These are phyloP conservation scores for Fusarium liriodendri DNA, from an alignment of 2,329 filamentous ascomycete species.

Conservation along the genomic window DNA sequence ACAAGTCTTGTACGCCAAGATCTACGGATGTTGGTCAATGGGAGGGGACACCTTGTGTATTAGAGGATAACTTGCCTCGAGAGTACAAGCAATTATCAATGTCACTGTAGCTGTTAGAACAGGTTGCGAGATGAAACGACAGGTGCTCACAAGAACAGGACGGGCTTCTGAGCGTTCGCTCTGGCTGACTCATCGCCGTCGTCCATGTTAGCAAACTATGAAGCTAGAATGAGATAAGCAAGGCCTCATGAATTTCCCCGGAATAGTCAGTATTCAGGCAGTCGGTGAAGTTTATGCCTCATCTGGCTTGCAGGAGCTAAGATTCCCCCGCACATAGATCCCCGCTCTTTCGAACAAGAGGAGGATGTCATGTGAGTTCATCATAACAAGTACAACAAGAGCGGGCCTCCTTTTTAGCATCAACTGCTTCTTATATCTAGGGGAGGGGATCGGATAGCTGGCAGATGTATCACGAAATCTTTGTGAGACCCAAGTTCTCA, in stretches of 20 bases:
- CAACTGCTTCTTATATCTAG: not conserved
- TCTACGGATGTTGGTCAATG: not conserved
- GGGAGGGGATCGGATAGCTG: rapidly evolving
- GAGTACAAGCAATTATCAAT: slow-evolving; percentile 98
- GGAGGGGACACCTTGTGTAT: not conserved
- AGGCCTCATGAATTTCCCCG: rapidly evolving
- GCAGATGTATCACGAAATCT: not conserved
- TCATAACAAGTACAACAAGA: not conserved
- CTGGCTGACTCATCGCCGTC: not conserved
- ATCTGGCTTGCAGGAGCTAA: not conserved
- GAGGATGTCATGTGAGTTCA: not conserved
- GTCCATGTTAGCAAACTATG: not conserved
- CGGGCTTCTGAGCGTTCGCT: slow-evolving; percentile 44
- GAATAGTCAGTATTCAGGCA: not conserved
- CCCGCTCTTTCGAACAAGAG: not conserved
- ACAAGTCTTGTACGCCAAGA: slow-evolving; percentile 78
- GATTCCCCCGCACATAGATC: not conserved
- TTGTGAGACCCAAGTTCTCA: not conserved
- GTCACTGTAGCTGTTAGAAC: slow-evolving; percentile 71
- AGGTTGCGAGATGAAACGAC: rapidly evolving
- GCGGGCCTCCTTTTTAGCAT: not conserved
- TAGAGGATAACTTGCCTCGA: slow-evolving; percentile 68
- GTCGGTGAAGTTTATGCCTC: not conserved
- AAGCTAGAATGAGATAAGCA: not conserved
- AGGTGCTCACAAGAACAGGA: slow-evolving; percentile 54